Evolutionary conservation across 2,329 filamentous ascomycete genomes (phyloP).

Genomic region (Colletotrichum sp.): DNA sequence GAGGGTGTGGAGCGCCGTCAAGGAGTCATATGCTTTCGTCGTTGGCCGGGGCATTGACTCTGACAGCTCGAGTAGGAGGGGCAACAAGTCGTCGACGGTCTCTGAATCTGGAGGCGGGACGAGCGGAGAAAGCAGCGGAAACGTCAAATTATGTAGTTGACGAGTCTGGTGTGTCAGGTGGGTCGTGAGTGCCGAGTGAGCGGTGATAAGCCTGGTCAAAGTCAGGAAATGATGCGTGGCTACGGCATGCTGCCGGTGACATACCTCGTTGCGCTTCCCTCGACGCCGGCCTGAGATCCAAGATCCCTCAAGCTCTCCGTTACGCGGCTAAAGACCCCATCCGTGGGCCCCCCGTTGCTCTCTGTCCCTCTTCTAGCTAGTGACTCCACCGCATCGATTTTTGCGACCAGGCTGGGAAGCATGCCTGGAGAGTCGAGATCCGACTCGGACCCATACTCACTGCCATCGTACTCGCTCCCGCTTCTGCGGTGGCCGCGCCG

Average conservation of each 20-base stretch:
- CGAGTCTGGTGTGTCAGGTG: slow-evolving; percentile 79
- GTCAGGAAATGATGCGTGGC: neutral
- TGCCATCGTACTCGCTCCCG: slow-evolving; percentile 71
- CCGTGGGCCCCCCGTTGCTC: slow-evolving; percentile 66
- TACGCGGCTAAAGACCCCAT: slow-evolving; percentile 72
- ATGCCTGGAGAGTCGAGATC: slow-evolving; percentile 74
- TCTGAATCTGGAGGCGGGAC: slow-evolving; percentile 67
- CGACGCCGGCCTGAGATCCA: slow-evolving; percentile 74
- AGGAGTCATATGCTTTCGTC: slow-evolving; percentile 67
- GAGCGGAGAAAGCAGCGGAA: slow-evolving; percentile 73
- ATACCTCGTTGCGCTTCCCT: slow-evolving; percentile 74
- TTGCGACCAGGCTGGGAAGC: slow-evolving; percentile 68
- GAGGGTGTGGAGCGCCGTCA: slow-evolving; percentile 71
- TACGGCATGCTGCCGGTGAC: slow-evolving; percentile 22
- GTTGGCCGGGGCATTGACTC: slow-evolving; percentile 71
- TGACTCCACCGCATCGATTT: slow-evolving; percentile 76
- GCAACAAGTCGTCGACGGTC: slow-evolving; percentile 71
- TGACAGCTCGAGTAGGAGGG: slow-evolving; percentile 68
- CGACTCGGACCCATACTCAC: slow-evolving; percentile 75
- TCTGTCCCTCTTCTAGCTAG: slow-evolving; percentile 71
- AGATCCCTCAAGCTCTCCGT: slow-evolving; percentile 74
- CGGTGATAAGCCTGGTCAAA: slow-evolving; percentile 69
- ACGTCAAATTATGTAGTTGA: slow-evolving; percentile 75
- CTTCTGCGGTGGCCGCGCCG: slow-evolving; percentile 55
- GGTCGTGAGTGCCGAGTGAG: slow-evolving; percentile 75